These are phyloP conservation scores for Hypsizygus ulmarius DNA, from an alignment of 1,284 basidiomycete species.

Conservation along the genomic window DNA sequence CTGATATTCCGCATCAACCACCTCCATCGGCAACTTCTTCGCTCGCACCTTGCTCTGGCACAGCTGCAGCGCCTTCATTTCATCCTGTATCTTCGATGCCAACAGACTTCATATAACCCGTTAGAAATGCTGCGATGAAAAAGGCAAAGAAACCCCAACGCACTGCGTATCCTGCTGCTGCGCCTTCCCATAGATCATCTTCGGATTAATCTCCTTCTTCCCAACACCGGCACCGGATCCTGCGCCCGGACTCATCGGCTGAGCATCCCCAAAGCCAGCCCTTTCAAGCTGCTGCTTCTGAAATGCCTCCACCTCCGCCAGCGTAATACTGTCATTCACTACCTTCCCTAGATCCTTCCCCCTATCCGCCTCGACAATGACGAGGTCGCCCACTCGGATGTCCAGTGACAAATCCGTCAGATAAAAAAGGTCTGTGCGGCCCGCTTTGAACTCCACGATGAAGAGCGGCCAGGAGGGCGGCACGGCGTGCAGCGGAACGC, in stretches of 20 bases:
- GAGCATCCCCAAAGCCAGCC: conserved; percentile 35
- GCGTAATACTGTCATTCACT: conserved; percentile 86
- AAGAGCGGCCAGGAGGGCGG: conserved; percentile 85
- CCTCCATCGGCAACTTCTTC: conserved; percentile 95
- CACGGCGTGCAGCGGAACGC: conserved; percentile 82
- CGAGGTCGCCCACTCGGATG: conserved; percentile 82
- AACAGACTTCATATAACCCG: conserved; percentile 51
- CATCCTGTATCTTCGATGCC: conserved; percentile 82
- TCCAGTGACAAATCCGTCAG: conserved; percentile 63
- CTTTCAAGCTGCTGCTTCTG: conserved; percentile 67
- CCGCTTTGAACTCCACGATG: conserved; percentile 97
- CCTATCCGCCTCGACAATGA: conserved; percentile 96
- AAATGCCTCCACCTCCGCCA: conserved; percentile 88
- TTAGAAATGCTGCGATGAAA: conserved; percentile 2
- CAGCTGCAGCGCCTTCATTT: conserved; percentile 87
- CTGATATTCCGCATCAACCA: conserved; percentile 97
- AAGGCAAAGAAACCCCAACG: conserved; percentile 30
- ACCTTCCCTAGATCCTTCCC: conserved; percentile 93
- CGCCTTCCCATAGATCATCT: conserved; percentile 96
- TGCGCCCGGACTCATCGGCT: conserved; percentile 54
- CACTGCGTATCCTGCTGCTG: conserved; percentile 81
- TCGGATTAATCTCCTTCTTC: conserved; percentile 93
- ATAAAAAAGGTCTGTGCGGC: conserved; percentile 93
- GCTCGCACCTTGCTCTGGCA: conserved; percentile 90
- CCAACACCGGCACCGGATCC: conserved; percentile 26